These are phyloP conservation scores for Aspergillus heteromorphus DNA, from an alignment of 495 filamentous ascomycete genomes.

Conservation along the genomic window DNA sequence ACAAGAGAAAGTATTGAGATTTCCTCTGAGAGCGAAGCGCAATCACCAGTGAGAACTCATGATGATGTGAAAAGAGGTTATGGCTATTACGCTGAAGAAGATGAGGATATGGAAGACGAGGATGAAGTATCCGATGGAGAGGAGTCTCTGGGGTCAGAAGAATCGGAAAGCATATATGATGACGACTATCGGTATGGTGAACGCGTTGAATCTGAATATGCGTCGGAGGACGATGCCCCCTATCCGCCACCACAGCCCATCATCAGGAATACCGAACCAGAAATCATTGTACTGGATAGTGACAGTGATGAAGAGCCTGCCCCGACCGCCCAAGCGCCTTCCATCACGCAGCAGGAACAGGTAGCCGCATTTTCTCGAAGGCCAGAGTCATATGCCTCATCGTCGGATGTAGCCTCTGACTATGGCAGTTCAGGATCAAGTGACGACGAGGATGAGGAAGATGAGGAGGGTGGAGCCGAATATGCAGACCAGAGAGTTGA, in stretches of 20 bases:
- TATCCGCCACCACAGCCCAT: constrained; percentile 4
- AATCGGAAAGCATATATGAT: constrained; percentile 1
- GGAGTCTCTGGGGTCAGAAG: background rate
- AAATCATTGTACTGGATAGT: constrained; percentile 40
- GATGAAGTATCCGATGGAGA: constrained; percentile 6
- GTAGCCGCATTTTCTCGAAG: background rate
- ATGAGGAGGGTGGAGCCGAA: constrained; percentile 5
- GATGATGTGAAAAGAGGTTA: background rate
- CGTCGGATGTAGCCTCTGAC: background rate
- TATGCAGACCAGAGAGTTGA: background rate
- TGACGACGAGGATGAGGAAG: constrained; percentile 2
- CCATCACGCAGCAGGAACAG: background rate
- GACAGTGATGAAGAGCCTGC: constrained; percentile 38
- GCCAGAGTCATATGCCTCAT: background rate
- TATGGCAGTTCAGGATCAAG: background rate
- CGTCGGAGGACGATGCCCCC: constrained; percentile 7
- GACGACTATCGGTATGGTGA: constrained; percentile 6
- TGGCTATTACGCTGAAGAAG: background rate
- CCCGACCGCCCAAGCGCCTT: constrained; percentile 4
- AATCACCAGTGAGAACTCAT: background rate
- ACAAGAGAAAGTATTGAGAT: background rate
- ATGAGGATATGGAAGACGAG: constrained; percentile 4
- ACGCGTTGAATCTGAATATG: constrained; percentile 9
- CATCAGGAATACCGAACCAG: constrained; percentile 19
- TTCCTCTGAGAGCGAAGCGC: background rate